phyloP scores from a whole-genome alignment of 371 early-diverging fungal genomes.

The Lichtheimia corymbifera region DNA sequence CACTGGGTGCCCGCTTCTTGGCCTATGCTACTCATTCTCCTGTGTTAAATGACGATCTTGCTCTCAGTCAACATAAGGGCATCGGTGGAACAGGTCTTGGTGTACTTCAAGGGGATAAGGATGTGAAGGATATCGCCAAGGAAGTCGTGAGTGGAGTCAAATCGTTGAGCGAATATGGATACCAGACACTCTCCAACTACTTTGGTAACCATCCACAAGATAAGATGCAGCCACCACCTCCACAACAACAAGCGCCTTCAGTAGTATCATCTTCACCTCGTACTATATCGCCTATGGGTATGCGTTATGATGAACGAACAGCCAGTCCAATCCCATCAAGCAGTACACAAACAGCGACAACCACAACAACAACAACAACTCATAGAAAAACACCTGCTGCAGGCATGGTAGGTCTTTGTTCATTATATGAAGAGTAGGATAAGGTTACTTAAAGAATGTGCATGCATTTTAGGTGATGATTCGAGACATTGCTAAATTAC shows the following conservation, averaged over 20 bases:
- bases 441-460: neutral
- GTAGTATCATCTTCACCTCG: neutral
- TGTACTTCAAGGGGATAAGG: constrained; percentile 43
- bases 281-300: neutral
- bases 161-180: constrained; percentile 57
- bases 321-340: neutral
- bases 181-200: constrained; percentile 50
- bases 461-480: constrained; percentile 61
- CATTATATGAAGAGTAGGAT: neutral
- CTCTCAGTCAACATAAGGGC: constrained; percentile 27
- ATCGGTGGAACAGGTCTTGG: constrained; percentile 32
- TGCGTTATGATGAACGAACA: constrained; percentile 4
- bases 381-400: constrained; percentile 27
- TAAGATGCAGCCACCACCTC: constrained; percentile 8
- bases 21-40: constrained; percentile 63
- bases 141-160: constrained; percentile 76
- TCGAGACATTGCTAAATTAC: constrained; percentile 42
- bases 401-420: constrained; percentile 37
- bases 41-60: constrained; percentile 38
- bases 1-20: constrained; percentile 61
- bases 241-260: neutral
- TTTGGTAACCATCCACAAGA: constrained; percentile 26
- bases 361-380: neutral
- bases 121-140: constrained; percentile 65
- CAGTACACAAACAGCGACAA: neutral